These are phyloP conservation scores for Physocladia obscura DNA, from an alignment of 192 early-diverging fungal genomes.

Conservation along the genomic window DNA sequence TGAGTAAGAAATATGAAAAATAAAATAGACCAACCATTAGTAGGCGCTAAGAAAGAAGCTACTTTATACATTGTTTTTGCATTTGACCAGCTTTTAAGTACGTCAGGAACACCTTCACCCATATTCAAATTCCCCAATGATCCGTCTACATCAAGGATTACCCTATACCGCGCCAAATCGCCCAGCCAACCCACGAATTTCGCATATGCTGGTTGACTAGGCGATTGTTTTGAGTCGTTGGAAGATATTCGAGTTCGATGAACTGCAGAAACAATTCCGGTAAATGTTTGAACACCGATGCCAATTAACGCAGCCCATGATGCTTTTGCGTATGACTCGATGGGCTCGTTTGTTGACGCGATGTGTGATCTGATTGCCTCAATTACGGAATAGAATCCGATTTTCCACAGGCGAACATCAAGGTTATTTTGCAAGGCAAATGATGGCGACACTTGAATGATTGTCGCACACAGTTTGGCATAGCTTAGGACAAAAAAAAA, in stretches of 20 bases:
- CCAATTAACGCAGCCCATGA: conserved; percentile 31
- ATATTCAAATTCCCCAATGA: conserved; percentile 5
- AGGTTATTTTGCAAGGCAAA: conserved; percentile 35
- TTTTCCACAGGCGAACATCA: conserved; percentile 38
- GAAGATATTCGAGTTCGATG: background rate
- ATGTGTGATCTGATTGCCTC: conserved; percentile 22
- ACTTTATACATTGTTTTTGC: conserved; percentile 27
- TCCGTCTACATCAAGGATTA: background rate
- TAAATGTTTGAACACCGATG: conserved; percentile 21
- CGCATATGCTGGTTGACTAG: conserved; percentile 31
- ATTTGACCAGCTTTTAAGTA: conserved; percentile 23
- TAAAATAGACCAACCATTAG: conserved; percentile 24
- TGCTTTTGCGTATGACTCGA: background rate
- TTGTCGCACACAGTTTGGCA: conserved; percentile 14
- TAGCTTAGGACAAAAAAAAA: no score
- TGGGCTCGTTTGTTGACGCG: background rate
- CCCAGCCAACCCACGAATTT: conserved; percentile 33
- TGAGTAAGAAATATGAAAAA: conserved; percentile 6
- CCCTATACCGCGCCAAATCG: conserved; percentile 38
- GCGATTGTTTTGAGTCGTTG: background rate
- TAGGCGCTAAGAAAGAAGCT: conserved; percentile 31
- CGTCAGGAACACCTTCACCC: background rate
- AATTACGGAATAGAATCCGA: conserved; percentile 27
- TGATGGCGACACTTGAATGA: conserved; percentile 3
- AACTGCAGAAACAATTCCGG: background rate